phyloP scores from a whole-genome alignment of 2,329 filamentous ascomycete species.

The Pseudohalonectria lignicola region DNA sequence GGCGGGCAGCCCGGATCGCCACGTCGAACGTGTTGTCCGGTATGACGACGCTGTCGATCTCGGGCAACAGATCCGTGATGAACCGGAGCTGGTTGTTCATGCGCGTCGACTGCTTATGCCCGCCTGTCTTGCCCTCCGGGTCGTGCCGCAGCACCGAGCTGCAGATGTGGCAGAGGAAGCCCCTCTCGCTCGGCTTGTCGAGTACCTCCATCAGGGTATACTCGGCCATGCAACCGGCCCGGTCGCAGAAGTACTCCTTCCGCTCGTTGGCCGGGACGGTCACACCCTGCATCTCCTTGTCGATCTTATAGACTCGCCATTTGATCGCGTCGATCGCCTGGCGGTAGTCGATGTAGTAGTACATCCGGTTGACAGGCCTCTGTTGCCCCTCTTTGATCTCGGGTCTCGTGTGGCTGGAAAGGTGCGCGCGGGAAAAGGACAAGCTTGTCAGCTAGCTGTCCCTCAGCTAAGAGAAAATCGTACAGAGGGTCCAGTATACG shows the following conservation, averaged over 20 bases:
- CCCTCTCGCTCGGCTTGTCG: constrained; percentile 56
- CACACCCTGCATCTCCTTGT: constrained; percentile 77
- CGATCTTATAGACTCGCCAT: constrained; percentile 80
- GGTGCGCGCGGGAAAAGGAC: background rate
- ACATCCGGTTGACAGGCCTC: constrained; percentile 75
- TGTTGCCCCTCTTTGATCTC: constrained; percentile 74
- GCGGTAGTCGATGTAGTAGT: constrained; percentile 95
- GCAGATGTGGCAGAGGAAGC: constrained; percentile 81
- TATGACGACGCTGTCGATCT: constrained; percentile 64
- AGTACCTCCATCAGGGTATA: constrained; percentile 88
- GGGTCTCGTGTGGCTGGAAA: constrained; percentile 56
- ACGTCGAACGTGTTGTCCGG: constrained; percentile 66
- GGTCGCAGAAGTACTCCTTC: constrained; percentile 80
- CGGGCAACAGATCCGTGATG: constrained; percentile 63
- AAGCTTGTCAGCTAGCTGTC: too few species aligned
- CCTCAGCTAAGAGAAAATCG: too few species aligned
- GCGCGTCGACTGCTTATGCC: constrained; percentile 60
- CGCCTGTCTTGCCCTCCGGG: constrained; percentile 56
- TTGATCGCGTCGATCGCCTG: constrained; percentile 94
- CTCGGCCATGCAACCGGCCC: constrained; percentile 60
- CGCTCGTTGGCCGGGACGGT: constrained; percentile 73
- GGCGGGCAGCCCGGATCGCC: constrained; percentile 50
- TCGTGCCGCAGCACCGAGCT: constrained; percentile 51
- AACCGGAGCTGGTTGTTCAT: constrained; percentile 73
- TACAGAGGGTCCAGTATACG: background rate